Conservation (phyloP, 768 basidiomycete species). For the Phylloporus sp. region DNA sequence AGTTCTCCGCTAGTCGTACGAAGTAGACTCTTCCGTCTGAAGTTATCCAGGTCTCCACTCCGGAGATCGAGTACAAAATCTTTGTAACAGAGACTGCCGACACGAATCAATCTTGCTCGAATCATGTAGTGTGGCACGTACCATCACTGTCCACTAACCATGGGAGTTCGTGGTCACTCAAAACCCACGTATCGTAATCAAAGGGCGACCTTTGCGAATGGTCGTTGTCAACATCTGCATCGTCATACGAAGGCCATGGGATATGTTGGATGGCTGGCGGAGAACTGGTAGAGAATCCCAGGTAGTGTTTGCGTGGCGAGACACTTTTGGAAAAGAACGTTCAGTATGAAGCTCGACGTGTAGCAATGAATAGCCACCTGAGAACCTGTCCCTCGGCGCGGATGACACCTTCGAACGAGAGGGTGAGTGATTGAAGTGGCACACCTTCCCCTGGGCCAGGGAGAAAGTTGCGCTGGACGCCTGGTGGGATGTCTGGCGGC, state of each 20-base stretch:
- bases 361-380: constrained; percentile 41
- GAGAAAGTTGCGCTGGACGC: constrained; percentile 62
- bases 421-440: constrained; percentile 58
- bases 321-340: constrained; percentile 41
- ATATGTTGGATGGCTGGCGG: constrained; percentile 79
- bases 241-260: constrained; percentile 66
- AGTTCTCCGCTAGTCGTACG: constrained; percentile 53
- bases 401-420: constrained; percentile 79
- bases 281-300: constrained; percentile 67
- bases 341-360: neutral
- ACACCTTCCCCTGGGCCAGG: constrained; percentile 78
- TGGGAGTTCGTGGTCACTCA: constrained; percentile 59
- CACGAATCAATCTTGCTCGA: neutral
- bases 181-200: constrained; percentile 65
- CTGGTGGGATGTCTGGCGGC: constrained; percentile 41
- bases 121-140: constrained; percentile 28
- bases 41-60: constrained; percentile 78
- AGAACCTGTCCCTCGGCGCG: constrained; percentile 69
- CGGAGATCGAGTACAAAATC: constrained; percentile 54
- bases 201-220: constrained; percentile 33
- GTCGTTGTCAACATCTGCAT: constrained; percentile 34
- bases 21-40: constrained; percentile 82
- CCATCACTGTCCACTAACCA: constrained; percentile 77
- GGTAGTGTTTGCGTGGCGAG: constrained; percentile 64
- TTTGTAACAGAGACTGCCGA: constrained; percentile 56